Conservation (phyloP, 331 rosid genomes). For the Spiraea crenata region DNA sequence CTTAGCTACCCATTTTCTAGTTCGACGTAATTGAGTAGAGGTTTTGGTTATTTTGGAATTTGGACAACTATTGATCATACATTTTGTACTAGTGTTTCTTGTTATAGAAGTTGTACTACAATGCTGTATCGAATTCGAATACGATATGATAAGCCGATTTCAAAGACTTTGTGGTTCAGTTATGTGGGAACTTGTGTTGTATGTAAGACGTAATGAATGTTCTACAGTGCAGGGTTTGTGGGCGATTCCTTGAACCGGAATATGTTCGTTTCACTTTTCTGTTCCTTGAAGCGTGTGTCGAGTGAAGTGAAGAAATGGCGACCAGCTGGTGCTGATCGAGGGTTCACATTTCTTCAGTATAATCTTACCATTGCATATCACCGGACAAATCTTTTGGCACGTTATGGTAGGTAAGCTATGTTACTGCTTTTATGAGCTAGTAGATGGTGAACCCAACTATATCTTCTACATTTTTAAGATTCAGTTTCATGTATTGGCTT, state of each 20-base stretch:
- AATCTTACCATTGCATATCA: constrained; percentile 91
- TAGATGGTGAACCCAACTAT: background rate
- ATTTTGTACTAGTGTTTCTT: background rate
- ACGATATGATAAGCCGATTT: no score
- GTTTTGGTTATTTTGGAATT: background rate
- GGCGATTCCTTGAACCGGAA: constrained; percentile 92
- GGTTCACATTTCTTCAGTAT: constrained; percentile 67
- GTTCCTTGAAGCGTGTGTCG: constrained; percentile 59
- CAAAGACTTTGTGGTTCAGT: no score
- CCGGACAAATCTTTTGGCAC: constrained; percentile 88
- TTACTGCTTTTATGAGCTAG: background rate
- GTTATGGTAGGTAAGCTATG: constrained; percentile 79
- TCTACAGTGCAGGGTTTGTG: constrained; percentile 85
- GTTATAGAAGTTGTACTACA: no score
- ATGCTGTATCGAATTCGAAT: no score
- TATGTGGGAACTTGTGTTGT: background rate
- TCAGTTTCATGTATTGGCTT: background rate
- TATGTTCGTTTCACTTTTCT: constrained; percentile 92
- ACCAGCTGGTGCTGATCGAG: constrained; percentile 88
- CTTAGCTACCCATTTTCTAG: background rate
- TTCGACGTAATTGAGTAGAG: background rate
- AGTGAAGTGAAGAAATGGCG: constrained; percentile 86
- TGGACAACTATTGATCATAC: background rate
- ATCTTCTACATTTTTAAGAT: background rate
- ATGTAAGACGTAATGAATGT: constrained; percentile 35